These are phyloP conservation scores for Melianthus villosus DNA, from an alignment of 441 rosid genomes.

Conservation along the genomic window DNA sequence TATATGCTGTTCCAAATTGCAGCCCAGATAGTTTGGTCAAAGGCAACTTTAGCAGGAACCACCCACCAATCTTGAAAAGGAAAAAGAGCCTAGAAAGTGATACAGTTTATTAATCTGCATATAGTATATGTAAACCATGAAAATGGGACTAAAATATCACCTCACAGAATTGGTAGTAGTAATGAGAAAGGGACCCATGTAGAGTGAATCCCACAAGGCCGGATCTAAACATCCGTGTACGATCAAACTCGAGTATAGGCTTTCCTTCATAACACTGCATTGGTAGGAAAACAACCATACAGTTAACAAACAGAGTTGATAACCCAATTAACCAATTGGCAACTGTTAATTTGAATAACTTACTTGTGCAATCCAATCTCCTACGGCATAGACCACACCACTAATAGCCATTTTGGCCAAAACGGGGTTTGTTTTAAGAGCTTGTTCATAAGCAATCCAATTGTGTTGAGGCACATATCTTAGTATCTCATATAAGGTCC, in stretches of 20 bases:
- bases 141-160: slow-evolving; percentile 21
- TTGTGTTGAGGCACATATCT: slow-evolving; percentile 78
- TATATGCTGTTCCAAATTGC: slow-evolving; percentile 84
- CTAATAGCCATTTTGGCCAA: slow-evolving; percentile 96
- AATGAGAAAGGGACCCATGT: slow-evolving; percentile 91
- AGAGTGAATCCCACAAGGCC: slow-evolving; percentile 87
- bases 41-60: slow-evolving; percentile 76
- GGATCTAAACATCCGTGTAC: slow-evolving; percentile 57
- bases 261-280: slow-evolving; percentile 82
- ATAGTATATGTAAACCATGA: slow-evolving; percentile 7
- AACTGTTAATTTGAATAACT: too few relatives aligned
- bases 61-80: slow-evolving; percentile 90
- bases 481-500: slow-evolving; percentile 79
- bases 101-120: slow-evolving; percentile 5
- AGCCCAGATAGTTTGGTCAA: slow-evolving; percentile 82
- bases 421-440: slow-evolving; percentile 71
- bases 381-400: slow-evolving; percentile 66
- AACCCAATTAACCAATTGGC: too few relatives aligned
- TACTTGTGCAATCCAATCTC: slow-evolving; percentile 98
- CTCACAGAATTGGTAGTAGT: slow-evolving; percentile 84
- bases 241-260: slow-evolving; percentile 64
- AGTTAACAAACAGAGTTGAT: too few relatives aligned
- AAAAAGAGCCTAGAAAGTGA: slow-evolving; percentile 45
- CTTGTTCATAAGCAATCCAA: slow-evolving; percentile 84
- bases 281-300: too few relatives aligned